A percentile compares a stretch with the other conserved stretches of the same genome.
Evolutionary conservation across 2,329 filamentous ascomycete genomes (phyloP).

Genomic region (Fusarium sp.): DNA sequence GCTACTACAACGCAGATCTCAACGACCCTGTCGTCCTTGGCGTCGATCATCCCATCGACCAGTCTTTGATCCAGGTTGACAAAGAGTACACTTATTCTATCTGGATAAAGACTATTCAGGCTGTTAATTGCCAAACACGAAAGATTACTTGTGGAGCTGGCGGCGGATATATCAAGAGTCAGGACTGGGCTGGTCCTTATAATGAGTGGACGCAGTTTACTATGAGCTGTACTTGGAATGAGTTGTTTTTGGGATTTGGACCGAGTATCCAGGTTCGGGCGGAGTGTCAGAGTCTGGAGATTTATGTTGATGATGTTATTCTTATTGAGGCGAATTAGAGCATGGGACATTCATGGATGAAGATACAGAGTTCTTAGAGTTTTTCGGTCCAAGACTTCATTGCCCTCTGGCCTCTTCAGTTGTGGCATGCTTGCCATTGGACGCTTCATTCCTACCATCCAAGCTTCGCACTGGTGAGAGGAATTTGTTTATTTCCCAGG

Average conservation of each 20-base stretch:
- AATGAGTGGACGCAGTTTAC: neutral
- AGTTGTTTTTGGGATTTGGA: accelerated
- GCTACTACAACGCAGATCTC: neutral
- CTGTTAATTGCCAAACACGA: neutral
- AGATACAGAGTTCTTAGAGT: neutral
- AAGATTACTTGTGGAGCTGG: neutral
- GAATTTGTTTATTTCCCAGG: neutral
- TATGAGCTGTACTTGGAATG: neutral
- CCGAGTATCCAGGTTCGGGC: neutral
- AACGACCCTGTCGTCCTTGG: neutral
- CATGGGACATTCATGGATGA: accelerated
- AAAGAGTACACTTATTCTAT: neutral
- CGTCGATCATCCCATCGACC: neutral
- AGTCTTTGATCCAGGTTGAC: neutral
- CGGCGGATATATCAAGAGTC: accelerated
- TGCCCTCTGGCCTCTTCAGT: too few relatives aligned
- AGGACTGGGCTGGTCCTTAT: neutral
- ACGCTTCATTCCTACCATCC: accelerated
- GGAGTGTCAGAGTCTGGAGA: neutral
- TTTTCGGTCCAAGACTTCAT: too few relatives aligned
- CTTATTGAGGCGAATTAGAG: neutral
- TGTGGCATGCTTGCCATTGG: too few relatives aligned
- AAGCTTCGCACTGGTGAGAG: neutral
- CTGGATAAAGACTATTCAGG: neutral
- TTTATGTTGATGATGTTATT: neutral